Percentiles rank a stretch among this genome's conserved stretches.
phyloP scores from a whole-genome alignment of 306 rosid genomes.

The Cicer bijugum region DNA sequence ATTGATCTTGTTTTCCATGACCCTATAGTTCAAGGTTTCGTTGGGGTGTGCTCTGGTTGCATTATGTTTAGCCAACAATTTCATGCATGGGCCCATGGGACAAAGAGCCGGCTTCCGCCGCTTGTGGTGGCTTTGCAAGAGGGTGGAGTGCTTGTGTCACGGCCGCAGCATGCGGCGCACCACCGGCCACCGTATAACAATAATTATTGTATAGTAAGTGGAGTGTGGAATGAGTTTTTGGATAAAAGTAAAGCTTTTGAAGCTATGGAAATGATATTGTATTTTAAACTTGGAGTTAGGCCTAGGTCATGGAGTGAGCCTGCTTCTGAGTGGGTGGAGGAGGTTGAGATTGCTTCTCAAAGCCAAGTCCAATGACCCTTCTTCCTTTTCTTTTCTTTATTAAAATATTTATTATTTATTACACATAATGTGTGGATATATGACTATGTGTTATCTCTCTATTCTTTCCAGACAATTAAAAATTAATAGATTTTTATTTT shows the following conservation, averaged over 20 bases:
- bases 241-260: conserved; percentile 69
- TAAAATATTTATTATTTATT: conserved; percentile 1
- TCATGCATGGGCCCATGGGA: conserved; percentile 95
- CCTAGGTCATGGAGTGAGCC: conserved; percentile 93
- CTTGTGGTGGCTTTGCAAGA: conserved; percentile 72
- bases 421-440: not conserved
- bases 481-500: not conserved
- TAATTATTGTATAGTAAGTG: conserved; percentile 92
- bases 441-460: conserved; percentile 1
- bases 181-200: conserved; percentile 80
- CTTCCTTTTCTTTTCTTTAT: not conserved
- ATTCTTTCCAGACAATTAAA: not conserved
- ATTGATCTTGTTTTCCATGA: conserved; percentile 59
- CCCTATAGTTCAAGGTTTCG: conserved; percentile 61
- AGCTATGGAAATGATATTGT: conserved; percentile 77
- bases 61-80: conserved; percentile 97
- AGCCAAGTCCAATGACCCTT: conserved; percentile 32
- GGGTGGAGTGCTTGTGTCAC: conserved; percentile 68
- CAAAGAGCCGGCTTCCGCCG: conserved; percentile 71
- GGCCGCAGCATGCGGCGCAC: conserved; percentile 71
- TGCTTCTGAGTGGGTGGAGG: conserved; percentile 73
- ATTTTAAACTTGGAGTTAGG: conserved; percentile 62
- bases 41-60: conserved; percentile 66
- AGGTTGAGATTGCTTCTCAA: conserved; percentile 49
- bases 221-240: conserved; percentile 80